Evolutionary conservation across 768 basidiomycete genomes (phyloP).

Genomic region (Psilocybe azurescens): DNA sequence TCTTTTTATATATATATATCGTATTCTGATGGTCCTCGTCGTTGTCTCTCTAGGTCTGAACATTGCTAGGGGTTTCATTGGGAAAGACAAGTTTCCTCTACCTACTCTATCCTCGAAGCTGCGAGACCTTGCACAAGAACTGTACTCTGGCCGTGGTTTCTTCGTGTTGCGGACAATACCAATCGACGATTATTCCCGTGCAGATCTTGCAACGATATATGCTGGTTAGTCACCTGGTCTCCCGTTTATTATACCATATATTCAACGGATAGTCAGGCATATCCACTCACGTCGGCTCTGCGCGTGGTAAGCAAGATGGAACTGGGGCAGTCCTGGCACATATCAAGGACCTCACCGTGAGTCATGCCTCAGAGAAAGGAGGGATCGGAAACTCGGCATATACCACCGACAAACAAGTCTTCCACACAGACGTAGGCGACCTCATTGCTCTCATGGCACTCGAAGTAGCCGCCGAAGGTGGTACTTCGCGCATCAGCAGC

Average conservation of each 20-base stretch:
- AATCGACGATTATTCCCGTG: conserved; percentile 43
- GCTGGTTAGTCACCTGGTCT: conserved; percentile 30
- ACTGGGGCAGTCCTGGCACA: conserved; percentile 45
- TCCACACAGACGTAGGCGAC: conserved; percentile 50
- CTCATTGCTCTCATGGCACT: conserved; percentile 48
- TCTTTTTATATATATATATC: not conserved
- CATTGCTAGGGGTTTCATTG: conserved; percentile 33
- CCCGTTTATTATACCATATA: not conserved
- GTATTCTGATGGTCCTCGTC: no score
- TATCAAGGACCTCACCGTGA: conserved; percentile 48
- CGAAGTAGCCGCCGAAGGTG: conserved; percentile 46
- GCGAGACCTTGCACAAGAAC: conserved; percentile 38
- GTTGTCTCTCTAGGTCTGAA: conserved; percentile 24
- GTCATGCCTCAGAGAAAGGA: conserved; percentile 43
- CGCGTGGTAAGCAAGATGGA: conserved; percentile 24
- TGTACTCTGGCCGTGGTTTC: conserved; percentile 50
- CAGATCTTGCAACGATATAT: conserved; percentile 47
- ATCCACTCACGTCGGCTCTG: conserved; percentile 24
- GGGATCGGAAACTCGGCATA: conserved; percentile 48
- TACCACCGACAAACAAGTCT: conserved; percentile 54
- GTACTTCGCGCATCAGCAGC: conserved; percentile 50
- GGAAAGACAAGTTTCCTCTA: conserved; percentile 45
- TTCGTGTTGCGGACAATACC: conserved; percentile 52
- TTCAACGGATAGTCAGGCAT: conserved; percentile 6
- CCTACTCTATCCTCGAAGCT: conserved; percentile 43